Evolutionary conservation across 2,329 filamentous ascomycete species (phyloP), one percentile per base, ranked within the genome.

Genomic region (Trichoderma pleuroti): DNA sequence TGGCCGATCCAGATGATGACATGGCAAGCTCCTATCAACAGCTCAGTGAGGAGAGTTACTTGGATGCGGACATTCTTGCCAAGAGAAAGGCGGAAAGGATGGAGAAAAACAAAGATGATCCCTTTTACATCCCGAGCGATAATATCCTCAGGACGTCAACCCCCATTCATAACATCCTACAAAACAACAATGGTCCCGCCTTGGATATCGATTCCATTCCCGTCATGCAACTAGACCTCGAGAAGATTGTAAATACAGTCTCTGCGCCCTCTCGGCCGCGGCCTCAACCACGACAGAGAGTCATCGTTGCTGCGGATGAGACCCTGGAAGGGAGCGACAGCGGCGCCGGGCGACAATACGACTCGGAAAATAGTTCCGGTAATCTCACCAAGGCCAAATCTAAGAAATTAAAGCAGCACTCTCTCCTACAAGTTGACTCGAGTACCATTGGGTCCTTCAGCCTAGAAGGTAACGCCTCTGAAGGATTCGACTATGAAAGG

Each of bases 171-270:
- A 92, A 89, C 74, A 93, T 96, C 70, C 83, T 92, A 4, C 86
- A 89, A 71, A 89, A 86, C 71, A 89, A 89, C 70, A 94, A 95
- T 77, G 91, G 90, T 2, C 90, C 91, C 3, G 91, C 92, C 57
- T 83, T 98, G 10, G 95, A 99, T 78, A 91, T 99, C 56, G 96
- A 99, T 80, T 89, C 93, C 2, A 99, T 99, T 76, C 96, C 96
- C 2, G 95, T 99, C 76, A 96, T 99, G 90, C 90, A 97, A 78
- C 86, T 99, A 60, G 91, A 97, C 72, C 86, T 98, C 9, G 90
- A 91, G 36, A 87, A 86, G 72, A 74, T 74, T 10, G 75, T 78
- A 64, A 75, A 72, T 62, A 73, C 77, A 16, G 70, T 77, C 16
- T 71, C 77, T 71, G 74, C 80, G 72, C 75, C 81, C 72, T 77